Conservation (phyloP, 2,329 filamentous ascomycete species). For the Venturia carpophila region DNA sequence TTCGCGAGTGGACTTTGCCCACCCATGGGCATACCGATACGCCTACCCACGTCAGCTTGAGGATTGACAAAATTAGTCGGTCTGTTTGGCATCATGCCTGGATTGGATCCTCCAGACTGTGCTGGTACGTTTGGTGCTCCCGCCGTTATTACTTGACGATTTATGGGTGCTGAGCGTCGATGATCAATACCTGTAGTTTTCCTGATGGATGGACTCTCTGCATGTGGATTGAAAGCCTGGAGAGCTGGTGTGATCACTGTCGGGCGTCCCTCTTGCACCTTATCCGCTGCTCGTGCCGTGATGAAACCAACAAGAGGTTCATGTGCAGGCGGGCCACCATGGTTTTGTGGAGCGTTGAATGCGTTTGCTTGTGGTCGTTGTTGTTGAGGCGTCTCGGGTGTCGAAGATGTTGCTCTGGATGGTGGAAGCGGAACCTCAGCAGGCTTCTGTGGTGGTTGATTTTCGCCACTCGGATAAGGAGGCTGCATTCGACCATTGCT, state of each 20-base stretch:
- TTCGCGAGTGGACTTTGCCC: conserved; percentile 38
- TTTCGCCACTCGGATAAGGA: conserved; percentile 1
- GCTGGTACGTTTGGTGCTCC: background rate
- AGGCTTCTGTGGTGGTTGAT: conserved; percentile 16
- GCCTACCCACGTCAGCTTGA: conserved; percentile 38
- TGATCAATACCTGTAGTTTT: conserved; percentile 17
- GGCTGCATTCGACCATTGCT: background rate
- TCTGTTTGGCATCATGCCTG: conserved; percentile 31
- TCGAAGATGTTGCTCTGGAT: conserved; percentile 13
- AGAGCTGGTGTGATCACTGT: conserved; percentile 25
- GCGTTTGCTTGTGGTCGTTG: conserved; percentile 6
- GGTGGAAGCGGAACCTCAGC: conserved; percentile 16
- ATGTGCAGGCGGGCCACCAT: background rate
- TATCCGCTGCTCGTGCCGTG: conserved; percentile 37
- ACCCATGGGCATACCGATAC: conserved; percentile 43
- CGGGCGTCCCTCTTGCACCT: conserved; percentile 31
- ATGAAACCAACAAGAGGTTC: conserved; percentile 36
- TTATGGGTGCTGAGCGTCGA: conserved; percentile 16
- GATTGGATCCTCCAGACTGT: conserved; percentile 25
- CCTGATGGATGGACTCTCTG: conserved; percentile 27
- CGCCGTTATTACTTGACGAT: conserved; percentile 23
- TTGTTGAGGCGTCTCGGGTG: conserved; percentile 11
- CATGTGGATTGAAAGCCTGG: conserved; percentile 41
- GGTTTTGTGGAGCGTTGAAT: conserved; percentile 2
- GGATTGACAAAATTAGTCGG: conserved; percentile 26